Conservation (phyloP, 208 protist species). For the Trypanosoma caninum region DNA sequence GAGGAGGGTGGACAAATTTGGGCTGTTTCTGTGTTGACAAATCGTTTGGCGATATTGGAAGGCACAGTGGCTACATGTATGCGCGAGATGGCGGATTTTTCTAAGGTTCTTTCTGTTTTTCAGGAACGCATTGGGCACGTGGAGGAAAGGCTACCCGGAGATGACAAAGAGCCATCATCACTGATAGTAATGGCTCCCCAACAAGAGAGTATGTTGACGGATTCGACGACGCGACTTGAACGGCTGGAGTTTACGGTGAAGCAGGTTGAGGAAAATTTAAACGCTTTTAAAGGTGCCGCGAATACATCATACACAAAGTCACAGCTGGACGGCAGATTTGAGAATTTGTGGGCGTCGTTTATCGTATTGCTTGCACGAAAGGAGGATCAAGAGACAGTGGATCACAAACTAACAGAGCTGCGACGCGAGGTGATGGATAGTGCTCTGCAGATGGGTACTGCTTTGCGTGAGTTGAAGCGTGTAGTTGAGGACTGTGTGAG, state of each 20-base stretch:
- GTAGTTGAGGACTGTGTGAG: slow-evolving; percentile 54
- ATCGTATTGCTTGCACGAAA: slow-evolving; percentile 60
- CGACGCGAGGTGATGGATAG: slow-evolving; percentile 38
- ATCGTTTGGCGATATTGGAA: slow-evolving; percentile 12
- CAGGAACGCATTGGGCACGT: slow-evolving; percentile 1
- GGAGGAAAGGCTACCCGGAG: neutral
- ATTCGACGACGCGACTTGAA: slow-evolving; percentile 4
- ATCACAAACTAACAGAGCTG: slow-evolving; percentile 57
- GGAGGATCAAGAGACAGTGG: slow-evolving; percentile 50
- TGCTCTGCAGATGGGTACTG: slow-evolving; percentile 30
- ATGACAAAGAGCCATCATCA: neutral
- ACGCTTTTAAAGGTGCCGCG: neutral
- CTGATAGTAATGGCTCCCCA: neutral
- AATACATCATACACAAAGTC: slow-evolving; percentile 28
- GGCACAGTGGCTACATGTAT: neutral
- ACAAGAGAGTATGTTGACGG: neutral
- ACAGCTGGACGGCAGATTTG: slow-evolving; percentile 66
- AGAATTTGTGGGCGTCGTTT: slow-evolving; percentile 70
- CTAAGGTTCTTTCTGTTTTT: neutral
- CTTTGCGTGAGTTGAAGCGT: slow-evolving; percentile 35
- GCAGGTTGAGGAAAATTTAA: neutral
- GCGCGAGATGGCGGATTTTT: neutral
- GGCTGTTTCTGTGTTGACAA: neutral
- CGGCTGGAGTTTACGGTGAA: neutral
- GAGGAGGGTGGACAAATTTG: neutral